Conservation (phyloP, 805 yeast genomes). For the Saccharomycopsis olivae region DNA sequence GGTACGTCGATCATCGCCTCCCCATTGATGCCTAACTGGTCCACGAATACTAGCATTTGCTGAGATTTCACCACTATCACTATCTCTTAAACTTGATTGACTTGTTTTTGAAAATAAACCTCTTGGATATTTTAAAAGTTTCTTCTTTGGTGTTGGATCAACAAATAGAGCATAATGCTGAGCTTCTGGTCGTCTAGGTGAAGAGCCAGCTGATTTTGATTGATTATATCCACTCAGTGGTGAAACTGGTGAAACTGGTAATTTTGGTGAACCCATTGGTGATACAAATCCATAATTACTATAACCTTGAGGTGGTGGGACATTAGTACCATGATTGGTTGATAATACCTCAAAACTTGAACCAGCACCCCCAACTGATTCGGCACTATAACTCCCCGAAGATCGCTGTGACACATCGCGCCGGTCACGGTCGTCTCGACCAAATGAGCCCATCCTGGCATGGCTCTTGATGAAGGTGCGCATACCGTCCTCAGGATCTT, state of each 20-base stretch:
- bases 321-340: constrained; percentile 1
- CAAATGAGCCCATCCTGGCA: constrained; percentile 16
- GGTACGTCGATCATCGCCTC: too few relatives aligned
- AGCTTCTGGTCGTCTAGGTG: constrained; percentile 7
- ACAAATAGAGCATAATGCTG: constrained; percentile 3
- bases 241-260: constrained; percentile 1
- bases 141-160: constrained; percentile 3
- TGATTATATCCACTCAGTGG: constrained; percentile 1
- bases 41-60: too few relatives aligned
- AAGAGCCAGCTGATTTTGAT: constrained; percentile 6
- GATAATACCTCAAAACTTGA: constrained; percentile 13
- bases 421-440: constrained; percentile 15
- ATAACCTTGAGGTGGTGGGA: too few relatives aligned
- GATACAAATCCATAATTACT: neutral
- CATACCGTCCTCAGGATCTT: constrained; percentile 4
- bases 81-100: too few relatives aligned
- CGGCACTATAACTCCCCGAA: neutral
- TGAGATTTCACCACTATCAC: too few relatives aligned
- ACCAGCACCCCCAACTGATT: neutral
- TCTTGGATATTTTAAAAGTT: constrained; percentile 14
- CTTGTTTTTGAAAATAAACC: constrained; percentile 12
- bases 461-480: constrained; percentile 18
- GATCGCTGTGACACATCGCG: constrained; percentile 1
- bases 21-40: too few relatives aligned
- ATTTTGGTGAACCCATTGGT: neutral